phyloP scores from a whole-genome alignment of 129 eudicot genomes.

The Artemisia tridentata region DNA sequence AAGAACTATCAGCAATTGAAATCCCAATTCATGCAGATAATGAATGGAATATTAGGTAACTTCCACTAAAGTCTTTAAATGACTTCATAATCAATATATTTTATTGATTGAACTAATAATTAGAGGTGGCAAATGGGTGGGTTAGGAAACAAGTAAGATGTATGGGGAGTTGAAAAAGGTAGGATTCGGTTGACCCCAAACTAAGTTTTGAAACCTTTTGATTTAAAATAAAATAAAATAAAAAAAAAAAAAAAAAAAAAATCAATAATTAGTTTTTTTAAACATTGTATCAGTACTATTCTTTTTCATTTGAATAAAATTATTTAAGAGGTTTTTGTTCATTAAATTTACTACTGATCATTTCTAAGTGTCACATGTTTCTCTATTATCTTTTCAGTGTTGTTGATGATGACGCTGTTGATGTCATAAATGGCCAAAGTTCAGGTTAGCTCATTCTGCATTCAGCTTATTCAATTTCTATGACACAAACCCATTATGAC shows the following conservation, averaged over 20 bases:
- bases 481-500: not conserved
- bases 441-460: slow-evolving; percentile 49
- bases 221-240: no score
- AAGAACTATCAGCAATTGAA: slow-evolving; percentile 54
- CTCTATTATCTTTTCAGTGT: slow-evolving; percentile 58
- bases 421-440: slow-evolving; percentile 30
- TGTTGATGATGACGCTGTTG: slow-evolving; percentile 62
- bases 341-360: no score
- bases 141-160: not conserved
- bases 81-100: not conserved
- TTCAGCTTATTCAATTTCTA: slow-evolving; percentile 2
- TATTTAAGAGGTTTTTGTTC: no score
- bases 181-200: no score
- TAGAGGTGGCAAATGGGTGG: not conserved
- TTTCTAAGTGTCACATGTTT: not conserved
- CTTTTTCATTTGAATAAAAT: no score
- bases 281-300: no score
- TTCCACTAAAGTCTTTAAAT: slow-evolving; percentile 7
- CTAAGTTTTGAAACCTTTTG: no score
- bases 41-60: slow-evolving; percentile 94
- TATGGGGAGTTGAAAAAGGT: no score
- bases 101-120: not conserved
- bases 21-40: slow-evolving; percentile 76
- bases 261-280: no score
- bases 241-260: no score